Conservation (phyloP, 1,284 basidiomycete species). For the Boletus semigastroideus region DNA sequence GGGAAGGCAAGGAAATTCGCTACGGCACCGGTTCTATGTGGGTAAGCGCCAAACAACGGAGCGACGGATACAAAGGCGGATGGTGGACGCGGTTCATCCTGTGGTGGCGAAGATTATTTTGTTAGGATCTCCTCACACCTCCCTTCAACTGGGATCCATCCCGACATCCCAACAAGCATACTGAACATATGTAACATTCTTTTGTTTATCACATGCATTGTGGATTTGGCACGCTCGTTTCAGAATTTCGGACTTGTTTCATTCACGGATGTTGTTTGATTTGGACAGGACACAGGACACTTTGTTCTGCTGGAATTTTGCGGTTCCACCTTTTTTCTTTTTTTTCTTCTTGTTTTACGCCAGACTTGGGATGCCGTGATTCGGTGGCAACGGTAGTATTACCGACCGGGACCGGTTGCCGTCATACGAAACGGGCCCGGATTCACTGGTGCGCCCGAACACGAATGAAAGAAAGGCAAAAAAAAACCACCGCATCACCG, state of each 20-base stretch:
- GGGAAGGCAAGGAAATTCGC: conserved; percentile 53
- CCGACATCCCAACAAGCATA: conserved; percentile 14
- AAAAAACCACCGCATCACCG: too few relatives aligned
- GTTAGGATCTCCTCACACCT: conserved; percentile 39
- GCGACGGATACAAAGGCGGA: conserved; percentile 62
- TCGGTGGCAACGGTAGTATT: background rate
- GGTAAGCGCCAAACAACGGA: conserved; percentile 56
- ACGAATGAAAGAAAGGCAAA: background rate
- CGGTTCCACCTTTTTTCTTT: background rate
- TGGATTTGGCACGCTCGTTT: conserved; percentile 19
- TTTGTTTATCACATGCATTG: conserved; percentile 30
- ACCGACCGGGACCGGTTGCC: conserved; percentile 20
- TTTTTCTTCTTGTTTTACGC: background rate
- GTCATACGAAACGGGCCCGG: conserved; percentile 11
- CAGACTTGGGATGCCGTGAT: background rate
- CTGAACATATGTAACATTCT: conserved; percentile 37
- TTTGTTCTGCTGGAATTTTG: conserved; percentile 7
- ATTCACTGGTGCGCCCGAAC: background rate
- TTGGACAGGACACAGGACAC: conserved; percentile 17
- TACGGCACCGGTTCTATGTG: conserved; percentile 75
- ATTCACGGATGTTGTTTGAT: conserved; percentile 22
- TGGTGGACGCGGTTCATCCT: conserved; percentile 72
- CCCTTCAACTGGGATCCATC: conserved; percentile 7
- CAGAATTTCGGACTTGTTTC: conserved; percentile 9
- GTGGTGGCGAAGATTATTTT: conserved; percentile 73